phyloP scores from a whole-genome alignment of 2,329 filamentous ascomycete genomes.

The Leptographium procerum region DNA sequence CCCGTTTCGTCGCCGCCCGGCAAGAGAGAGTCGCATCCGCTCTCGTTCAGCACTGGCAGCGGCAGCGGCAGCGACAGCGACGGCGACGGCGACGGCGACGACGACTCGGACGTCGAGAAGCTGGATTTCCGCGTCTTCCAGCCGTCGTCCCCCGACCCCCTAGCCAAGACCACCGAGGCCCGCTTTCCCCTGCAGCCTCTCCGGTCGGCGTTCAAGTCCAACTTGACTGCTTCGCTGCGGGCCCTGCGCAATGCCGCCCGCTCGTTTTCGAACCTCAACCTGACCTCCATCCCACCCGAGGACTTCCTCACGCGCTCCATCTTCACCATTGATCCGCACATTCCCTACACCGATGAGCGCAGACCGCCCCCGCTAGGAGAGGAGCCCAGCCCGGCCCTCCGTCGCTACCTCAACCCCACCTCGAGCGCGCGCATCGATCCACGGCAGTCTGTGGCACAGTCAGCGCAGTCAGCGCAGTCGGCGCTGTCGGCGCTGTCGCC shows the following conservation, averaged over 20 bases:
- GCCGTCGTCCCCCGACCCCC: constrained; percentile 16
- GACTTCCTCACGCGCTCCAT: constrained; percentile 58
- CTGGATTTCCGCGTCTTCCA: constrained; percentile 39
- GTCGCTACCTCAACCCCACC: constrained; percentile 57
- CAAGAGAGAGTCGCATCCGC: constrained; percentile 38
- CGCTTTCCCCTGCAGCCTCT: constrained; percentile 32
- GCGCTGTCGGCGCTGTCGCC: constrained; percentile 6
- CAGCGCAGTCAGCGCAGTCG: constrained; percentile 7
- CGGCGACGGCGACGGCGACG: constrained; percentile 27
- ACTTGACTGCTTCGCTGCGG: constrained; percentile 54
- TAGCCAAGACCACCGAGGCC: constrained; percentile 5
- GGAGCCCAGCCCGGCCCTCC: constrained; percentile 53
- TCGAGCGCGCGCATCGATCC: constrained; percentile 36
- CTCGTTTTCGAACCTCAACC: constrained; percentile 50
- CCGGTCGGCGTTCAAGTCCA: constrained; percentile 54
- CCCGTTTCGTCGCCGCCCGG: constrained; percentile 44
- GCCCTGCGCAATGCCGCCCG: constrained; percentile 53
- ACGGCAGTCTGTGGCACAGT: constrained; percentile 13
- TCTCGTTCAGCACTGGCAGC: constrained; percentile 26
- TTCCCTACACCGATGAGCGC: constrained; percentile 57
- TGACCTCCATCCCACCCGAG: constrained; percentile 52
- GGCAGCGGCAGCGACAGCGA: constrained; percentile 17
- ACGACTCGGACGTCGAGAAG: constrained; percentile 27
- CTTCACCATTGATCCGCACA: constrained; percentile 53
- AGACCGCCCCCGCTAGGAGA: constrained; percentile 51